Conservation (phyloP, 257 asterid genomes). For the Anisodus tanguticus region DNA sequence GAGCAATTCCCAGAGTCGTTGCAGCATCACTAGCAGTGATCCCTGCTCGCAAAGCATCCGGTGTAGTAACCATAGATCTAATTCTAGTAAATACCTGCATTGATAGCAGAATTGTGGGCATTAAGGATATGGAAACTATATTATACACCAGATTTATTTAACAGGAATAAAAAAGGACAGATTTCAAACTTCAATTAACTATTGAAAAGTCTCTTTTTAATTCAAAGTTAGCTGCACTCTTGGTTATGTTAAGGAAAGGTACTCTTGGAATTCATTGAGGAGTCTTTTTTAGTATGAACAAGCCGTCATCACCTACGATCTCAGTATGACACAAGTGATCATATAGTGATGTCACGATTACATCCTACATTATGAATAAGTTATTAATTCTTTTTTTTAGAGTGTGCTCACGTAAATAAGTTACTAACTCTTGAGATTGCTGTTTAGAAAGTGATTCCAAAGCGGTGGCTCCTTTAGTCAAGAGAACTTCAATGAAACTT, state of each 20-base stretch:
- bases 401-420: not conserved
- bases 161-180: not conserved
- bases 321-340: constrained; percentile 17
- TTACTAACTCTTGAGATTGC: not conserved
- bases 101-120: constrained; percentile 19
- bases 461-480: not conserved
- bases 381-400: not conserved
- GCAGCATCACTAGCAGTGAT: constrained; percentile 96
- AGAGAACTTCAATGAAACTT: not conserved
- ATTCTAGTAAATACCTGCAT: constrained; percentile 76
- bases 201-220: not conserved
- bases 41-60: constrained; percentile 68
- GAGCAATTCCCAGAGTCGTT: constrained; percentile 93
- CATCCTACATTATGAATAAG: not conserved
- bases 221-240: not conserved
- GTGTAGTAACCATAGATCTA: constrained; percentile 65
- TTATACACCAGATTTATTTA: constrained; percentile 15
- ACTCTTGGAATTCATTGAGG: constrained; percentile 3
- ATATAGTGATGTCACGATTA: not conserved
- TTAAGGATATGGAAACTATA: not conserved
- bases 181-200: not conserved
- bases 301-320: not conserved
- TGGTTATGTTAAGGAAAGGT: not conserved
- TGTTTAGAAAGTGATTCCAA: not conserved
- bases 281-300: not conserved